Conservation (phyloP, 2,329 filamentous ascomycete species). For the Rhexocercosporidium sp. region DNA sequence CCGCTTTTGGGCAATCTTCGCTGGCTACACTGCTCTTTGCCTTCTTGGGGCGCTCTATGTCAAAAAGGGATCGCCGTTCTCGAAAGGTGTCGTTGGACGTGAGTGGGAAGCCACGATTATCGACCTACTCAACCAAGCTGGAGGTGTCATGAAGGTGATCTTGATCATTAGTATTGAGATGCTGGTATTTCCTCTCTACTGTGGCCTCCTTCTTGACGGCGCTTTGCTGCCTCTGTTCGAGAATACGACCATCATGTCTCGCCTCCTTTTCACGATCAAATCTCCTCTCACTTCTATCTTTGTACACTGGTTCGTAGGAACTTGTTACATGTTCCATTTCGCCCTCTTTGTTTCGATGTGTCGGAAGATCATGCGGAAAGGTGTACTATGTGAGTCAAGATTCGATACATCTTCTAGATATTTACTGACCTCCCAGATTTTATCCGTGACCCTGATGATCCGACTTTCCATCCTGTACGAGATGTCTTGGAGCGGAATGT, state of each 20-base stretch:
- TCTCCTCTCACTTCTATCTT: constrained; percentile 92
- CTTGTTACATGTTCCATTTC: constrained; percentile 99
- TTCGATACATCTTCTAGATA: background rate
- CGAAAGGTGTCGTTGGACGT: constrained; percentile 58
- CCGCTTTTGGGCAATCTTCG: constrained; percentile 72
- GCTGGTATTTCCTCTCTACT: constrained; percentile 96
- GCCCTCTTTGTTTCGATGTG: constrained; percentile 99
- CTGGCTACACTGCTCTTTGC: constrained; percentile 81
- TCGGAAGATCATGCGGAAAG: constrained; percentile 93
- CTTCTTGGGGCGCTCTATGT: constrained; percentile 80
- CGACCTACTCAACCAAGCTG: constrained; percentile 88
- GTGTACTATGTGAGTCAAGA: constrained; percentile 78
- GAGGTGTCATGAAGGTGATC: constrained; percentile 96
- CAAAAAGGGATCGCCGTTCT: constrained; percentile 72
- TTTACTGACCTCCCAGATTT: constrained; percentile 68
- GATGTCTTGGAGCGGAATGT: constrained; percentile 95
- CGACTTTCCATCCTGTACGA: constrained; percentile 95
- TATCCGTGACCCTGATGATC: constrained; percentile 96
- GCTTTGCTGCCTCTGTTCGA: constrained; percentile 91
- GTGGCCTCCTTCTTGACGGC: constrained; percentile 85
- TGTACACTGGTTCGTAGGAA: constrained; percentile 98
- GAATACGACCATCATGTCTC: constrained; percentile 75
- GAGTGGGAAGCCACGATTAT: constrained; percentile 78
- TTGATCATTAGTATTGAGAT: constrained; percentile 99
- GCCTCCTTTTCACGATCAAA: constrained; percentile 76